Percentiles rank a stretch among this genome's conserved stretches.
phyloP scores from a whole-genome alignment of 1,284 basidiomycete genomes.

The Irpex sp. region DNA sequence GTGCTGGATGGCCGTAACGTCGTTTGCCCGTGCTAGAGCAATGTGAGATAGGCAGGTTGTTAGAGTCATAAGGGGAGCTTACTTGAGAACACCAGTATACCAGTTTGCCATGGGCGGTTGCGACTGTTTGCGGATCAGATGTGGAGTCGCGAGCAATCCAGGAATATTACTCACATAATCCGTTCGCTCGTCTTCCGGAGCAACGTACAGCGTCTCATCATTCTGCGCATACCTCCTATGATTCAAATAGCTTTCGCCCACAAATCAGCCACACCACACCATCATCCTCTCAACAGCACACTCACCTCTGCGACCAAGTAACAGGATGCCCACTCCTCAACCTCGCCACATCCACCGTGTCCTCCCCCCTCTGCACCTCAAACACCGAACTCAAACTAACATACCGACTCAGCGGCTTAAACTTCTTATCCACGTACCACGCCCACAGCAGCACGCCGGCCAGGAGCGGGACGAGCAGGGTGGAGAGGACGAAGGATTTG shows the following conservation, averaged over 20 bases:
- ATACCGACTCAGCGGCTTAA: conserved; percentile 76
- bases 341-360: conserved; percentile 68
- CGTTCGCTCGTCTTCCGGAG: conserved; percentile 83
- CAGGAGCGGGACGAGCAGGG: conserved; percentile 76
- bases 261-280: conserved; percentile 8
- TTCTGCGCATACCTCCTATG: conserved; percentile 84
- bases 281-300: conserved; percentile 8
- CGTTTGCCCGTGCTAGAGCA: conserved; percentile 70
- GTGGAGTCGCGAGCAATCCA: neutral
- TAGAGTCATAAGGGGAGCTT: conserved; percentile 19
- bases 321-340: conserved; percentile 77
- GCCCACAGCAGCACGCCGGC: conserved; percentile 75
- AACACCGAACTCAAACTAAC: conserved; percentile 82
- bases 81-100: conserved; percentile 88
- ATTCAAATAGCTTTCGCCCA: conserved; percentile 62
- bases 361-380: conserved; percentile 83
- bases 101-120: conserved; percentile 94
- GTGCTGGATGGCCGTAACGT: conserved; percentile 87
- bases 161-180: conserved; percentile 63
- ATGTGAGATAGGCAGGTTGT: conserved; percentile 2
- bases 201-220: conserved; percentile 92
- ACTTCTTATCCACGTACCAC: conserved; percentile 67
- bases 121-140: conserved; percentile 42
- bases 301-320: conserved; percentile 77
- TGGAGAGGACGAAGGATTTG: conserved; percentile 72